Evolutionary conservation across 2,329 filamentous ascomycete species (phyloP), one percentile per base, ranked within the genome.

Genomic region (Arthroderma sp.): DNA sequence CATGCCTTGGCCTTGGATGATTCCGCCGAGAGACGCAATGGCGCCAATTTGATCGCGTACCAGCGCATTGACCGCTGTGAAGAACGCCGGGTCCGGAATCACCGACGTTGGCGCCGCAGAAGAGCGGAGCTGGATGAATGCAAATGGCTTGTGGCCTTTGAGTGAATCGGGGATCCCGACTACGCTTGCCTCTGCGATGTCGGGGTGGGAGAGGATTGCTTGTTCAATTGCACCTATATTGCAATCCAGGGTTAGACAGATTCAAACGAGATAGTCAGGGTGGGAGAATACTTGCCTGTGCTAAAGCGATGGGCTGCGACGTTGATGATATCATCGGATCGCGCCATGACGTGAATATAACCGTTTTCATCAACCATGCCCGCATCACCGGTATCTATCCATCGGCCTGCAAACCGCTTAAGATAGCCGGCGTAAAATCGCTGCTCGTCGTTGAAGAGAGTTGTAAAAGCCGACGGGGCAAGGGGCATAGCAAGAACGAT

Each of bases 241-340:
- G n/a, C 22, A 10, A 38, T 33, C 15, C 29, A 29, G 41, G 45
- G 55, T 43, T 55, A 50, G 36, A 38, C 44, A 29, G 34, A 29
- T 29, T 22, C 15, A n/a, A 39, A 34, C 22, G 10, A 11, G 36
- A 11, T 41, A 44, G 9, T 38, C 42, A 34, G 22, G 37, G n/a
- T 22, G 15, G 15, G 36, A 39, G 32, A 36, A 34, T 30, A 61
- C 72, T 55, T 69, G 83, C 83, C 85, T 7, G 87, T 94, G 50
- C 83, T 89, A 49, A 95, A 80, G 9, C 88, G 77, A 66, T 95
- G 88, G 4, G 88, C 87, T 36, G 87, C 88, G n/a, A 94, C 88
- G 58, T 95, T 95, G 58, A 95, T 87, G 48, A 95, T 82, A 61
- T 95, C 88, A 65, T 95, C 88, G 30, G 72, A 73, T 43, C 77